phyloP scores from a whole-genome alignment of 306 rosid genomes.

The Bauhinia variegata region DNA sequence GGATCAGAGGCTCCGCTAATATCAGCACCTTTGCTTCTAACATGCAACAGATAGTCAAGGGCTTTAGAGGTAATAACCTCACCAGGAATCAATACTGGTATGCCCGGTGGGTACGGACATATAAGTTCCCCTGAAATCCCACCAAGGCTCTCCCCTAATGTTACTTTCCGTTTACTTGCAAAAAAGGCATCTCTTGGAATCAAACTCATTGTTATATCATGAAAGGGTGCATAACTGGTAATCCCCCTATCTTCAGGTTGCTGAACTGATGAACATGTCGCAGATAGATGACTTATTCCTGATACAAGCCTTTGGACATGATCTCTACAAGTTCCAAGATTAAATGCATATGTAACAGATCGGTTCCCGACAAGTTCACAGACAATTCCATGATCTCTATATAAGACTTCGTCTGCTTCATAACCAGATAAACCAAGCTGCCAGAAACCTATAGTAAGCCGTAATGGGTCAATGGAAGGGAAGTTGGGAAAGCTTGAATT shows the following conservation, averaged over 20 bases:
- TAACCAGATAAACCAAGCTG: conserved; percentile 81
- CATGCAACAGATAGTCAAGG: conserved; percentile 62
- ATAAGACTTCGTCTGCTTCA: conserved; percentile 71
- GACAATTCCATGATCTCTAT: conserved; percentile 55
- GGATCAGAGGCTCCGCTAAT: conserved; percentile 84
- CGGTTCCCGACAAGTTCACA: conserved; percentile 79
- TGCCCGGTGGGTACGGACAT: conserved; percentile 87
- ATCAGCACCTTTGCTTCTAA: conserved; percentile 58
- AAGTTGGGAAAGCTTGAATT: conserved; percentile 48
- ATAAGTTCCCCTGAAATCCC: conserved; percentile 80
- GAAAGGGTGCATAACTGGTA: conserved; percentile 34
- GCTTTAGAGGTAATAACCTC: conserved; percentile 67
- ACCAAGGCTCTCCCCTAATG: conserved; percentile 56
- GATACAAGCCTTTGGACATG: conserved; percentile 67
- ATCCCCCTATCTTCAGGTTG: conserved; percentile 17
- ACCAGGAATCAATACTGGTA: conserved; percentile 81
- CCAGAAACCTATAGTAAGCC: conserved; percentile 78
- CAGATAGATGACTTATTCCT: conserved; percentile 61
- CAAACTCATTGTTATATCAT: conserved; percentile 39
- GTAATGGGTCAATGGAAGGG: conserved; percentile 65
- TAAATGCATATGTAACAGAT: conserved; percentile 69
- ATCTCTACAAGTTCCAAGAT: conserved; percentile 69
- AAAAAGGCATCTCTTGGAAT: conserved; percentile 65
- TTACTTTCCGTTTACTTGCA: conserved; percentile 41
- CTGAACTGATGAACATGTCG: conserved; percentile 26